Base-by-base conservation (phyloP, 257 asterid species). In the Craterostigma plantagineum region DNA sequence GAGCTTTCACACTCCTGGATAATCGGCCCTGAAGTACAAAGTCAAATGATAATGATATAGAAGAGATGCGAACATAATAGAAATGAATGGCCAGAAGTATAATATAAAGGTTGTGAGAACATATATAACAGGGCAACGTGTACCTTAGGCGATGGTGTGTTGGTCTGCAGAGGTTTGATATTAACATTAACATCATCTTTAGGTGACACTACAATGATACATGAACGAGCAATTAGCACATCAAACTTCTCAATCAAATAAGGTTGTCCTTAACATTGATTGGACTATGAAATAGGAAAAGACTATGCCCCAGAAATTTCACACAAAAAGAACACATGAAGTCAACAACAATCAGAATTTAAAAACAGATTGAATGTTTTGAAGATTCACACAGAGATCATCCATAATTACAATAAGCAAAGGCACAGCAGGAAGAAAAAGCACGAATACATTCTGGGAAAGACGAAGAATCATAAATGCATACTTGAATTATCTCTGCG, bases 401-500 rank as follows among this genome's bases (percentile, higher is more conserved):
- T 23, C 30, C 2, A 23, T 23, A 2, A 2, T 23, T 23, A 23
- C 30, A 23, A 23, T 23, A 2, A 23, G 30, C 2, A 36, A 36
- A 3, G 14, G 4, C 14, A 10, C 34, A 52, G 16, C 23, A 44
- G 14, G 14, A 46, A 14, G 12, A 56, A 53, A 14, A 4, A 34
- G n/a, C 61, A 50, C 9, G 40, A n/a, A 17, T 34, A 61, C 0
- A 43, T 53, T 42, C 45, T 8, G 4, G 23, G 40, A 49, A 57
- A 33, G 14, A 34, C 13, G 42, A 35, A 57, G 16, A 15, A 13
- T 39, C 8, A 40, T 45, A 45, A 36, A 59, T 34, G 43, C 84
- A 43, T 76, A 87, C 97, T 63, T 14, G 80, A 52, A 50, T 43
- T 65, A 50, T 72, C 91, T 38, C 70, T 75, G 40, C 63, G 78